These are phyloP conservation scores for Rubus idaeus DNA, from an alignment of 306 rosid genomes.

Conservation along the genomic window DNA sequence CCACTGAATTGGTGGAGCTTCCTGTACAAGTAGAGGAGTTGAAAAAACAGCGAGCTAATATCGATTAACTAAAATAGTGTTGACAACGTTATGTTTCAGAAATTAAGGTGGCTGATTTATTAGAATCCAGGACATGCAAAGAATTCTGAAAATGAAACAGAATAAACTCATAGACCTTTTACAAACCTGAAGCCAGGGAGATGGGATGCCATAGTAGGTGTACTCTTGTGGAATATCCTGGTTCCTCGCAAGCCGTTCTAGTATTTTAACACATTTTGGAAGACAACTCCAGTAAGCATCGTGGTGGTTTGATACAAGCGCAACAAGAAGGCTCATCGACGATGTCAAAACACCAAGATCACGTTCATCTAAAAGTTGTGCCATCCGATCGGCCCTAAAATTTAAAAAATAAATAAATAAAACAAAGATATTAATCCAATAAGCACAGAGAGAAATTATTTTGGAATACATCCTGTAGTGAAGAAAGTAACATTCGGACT, in stretches of 20 bases:
- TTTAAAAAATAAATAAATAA: background rate
- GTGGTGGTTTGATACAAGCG: slow-evolving; percentile 84
- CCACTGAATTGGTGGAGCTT: background rate
- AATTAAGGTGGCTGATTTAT: background rate
- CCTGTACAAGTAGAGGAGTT: background rate
- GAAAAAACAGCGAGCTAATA: background rate
- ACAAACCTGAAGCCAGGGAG: slow-evolving; percentile 99
- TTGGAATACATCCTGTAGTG: slow-evolving; percentile 18
- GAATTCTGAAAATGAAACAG: background rate
- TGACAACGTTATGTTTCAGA: background rate
- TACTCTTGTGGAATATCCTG: slow-evolving; percentile 98
- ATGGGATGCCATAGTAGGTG: slow-evolving; percentile 98
- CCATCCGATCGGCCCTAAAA: slow-evolving; percentile 98
- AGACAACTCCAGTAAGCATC: slow-evolving; percentile 96
- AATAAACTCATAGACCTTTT: slow-evolving; percentile 14
- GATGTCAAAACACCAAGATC: slow-evolving; percentile 98
- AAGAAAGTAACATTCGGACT: slow-evolving; percentile 35
- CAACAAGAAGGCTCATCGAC: slow-evolving; percentile 98
- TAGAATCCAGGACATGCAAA: slow-evolving; percentile 25
- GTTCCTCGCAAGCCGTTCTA: slow-evolving; percentile 96
- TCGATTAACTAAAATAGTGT: background rate
- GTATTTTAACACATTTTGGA: slow-evolving; percentile 89
- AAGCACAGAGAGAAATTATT: slow-evolving; percentile 10
- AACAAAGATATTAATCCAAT: slow-evolving; percentile 23
- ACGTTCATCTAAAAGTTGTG: slow-evolving; percentile 97